phyloP scores from a whole-genome alignment of 202 grass and related monocot species.

The Schoenoplectus tabernaemontani region DNA sequence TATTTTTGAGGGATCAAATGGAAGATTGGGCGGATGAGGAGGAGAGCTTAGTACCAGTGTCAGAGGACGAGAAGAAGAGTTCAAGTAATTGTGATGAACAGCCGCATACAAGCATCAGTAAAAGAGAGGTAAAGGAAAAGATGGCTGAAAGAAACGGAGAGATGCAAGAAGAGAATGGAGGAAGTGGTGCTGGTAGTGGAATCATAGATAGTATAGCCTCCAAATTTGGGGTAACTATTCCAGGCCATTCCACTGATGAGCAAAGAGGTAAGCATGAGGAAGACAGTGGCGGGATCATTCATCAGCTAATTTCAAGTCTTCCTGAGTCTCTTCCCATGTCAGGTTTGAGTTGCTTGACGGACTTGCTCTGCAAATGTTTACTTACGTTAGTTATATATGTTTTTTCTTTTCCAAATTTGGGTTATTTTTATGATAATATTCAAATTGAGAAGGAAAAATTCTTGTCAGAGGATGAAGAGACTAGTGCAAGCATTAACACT shows the following conservation, averaged over 20 bases:
- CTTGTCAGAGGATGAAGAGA: too few species aligned
- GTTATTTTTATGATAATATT: too few species aligned
- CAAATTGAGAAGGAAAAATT: too few species aligned
- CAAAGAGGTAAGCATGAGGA: neutral
- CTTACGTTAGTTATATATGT: too few species aligned
- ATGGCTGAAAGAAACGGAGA: neutral
- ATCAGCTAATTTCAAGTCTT: constrained; percentile 39
- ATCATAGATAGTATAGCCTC: constrained; percentile 37
- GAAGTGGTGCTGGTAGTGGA: constrained; percentile 15
- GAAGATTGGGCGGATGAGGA: constrained; percentile 50
- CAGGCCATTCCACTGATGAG: constrained; percentile 8
- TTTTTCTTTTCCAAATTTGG: too few species aligned
- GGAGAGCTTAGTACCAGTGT: constrained; percentile 43
- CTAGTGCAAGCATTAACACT: too few species aligned
- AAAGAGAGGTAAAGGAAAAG: neutral
- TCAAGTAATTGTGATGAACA: too few species aligned
- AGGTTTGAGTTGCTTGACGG: neutral
- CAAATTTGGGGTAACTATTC: constrained; percentile 40
- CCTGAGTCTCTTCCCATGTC: constrained; percentile 31
- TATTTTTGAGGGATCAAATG: constrained; percentile 1
- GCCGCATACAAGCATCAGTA: neutral
- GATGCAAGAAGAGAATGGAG: neutral
- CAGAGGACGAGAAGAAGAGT: neutral
- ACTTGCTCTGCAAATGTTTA: neutral
- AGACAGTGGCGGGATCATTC: constrained; percentile 16